These are phyloP conservation scores for Hortaea werneckii DNA, from an alignment of 2,329 filamentous ascomycete genomes.

Conservation along the genomic window DNA sequence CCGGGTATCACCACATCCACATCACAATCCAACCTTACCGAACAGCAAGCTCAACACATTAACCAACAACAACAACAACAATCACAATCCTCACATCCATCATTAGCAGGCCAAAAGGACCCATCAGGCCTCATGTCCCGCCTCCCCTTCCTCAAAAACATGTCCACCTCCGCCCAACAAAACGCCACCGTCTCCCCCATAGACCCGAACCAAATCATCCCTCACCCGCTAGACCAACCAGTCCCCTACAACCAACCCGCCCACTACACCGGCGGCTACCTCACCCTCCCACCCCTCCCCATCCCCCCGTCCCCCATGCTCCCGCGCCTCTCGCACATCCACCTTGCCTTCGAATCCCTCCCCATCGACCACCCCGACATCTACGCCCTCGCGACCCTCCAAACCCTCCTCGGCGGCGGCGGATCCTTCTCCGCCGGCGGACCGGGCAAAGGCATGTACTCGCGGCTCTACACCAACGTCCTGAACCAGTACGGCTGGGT, in stretches of 20 bases:
- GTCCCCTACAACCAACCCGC: conserved; percentile 55
- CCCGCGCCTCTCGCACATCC: conserved; percentile 80
- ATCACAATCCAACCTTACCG: conserved; percentile 8
- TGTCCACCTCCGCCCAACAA: conserved; percentile 62
- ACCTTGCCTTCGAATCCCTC: conserved; percentile 89
- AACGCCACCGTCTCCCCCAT: conserved; percentile 49
- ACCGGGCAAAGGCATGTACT: conserved; percentile 98
- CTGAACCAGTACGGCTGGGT: conserved; percentile 98
- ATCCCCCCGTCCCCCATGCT: conserved; percentile 66
- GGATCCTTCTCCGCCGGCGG: conserved; percentile 95
- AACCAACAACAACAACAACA: conserved; percentile 23
- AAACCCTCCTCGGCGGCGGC: conserved; percentile 89
- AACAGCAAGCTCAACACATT: conserved; percentile 10
- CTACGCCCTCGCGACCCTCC: conserved; percentile 88
- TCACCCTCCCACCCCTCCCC: conserved; percentile 71
- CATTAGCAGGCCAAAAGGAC: conserved; percentile 35
- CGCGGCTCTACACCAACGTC: conserved; percentile 91
- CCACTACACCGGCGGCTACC: conserved; percentile 88
- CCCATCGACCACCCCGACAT: conserved; percentile 87
- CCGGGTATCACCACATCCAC: conserved; percentile 7
- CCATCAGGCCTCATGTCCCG: conserved; percentile 62
- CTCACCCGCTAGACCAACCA: conserved; percentile 34
- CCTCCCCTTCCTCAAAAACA: conserved; percentile 81
- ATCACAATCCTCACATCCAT: conserved; percentile 25
- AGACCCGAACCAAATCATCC: conserved; percentile 35